Evolutionary conservation across 257 asterid species (phyloP).

Genomic region (Nemophila menziesii): DNA sequence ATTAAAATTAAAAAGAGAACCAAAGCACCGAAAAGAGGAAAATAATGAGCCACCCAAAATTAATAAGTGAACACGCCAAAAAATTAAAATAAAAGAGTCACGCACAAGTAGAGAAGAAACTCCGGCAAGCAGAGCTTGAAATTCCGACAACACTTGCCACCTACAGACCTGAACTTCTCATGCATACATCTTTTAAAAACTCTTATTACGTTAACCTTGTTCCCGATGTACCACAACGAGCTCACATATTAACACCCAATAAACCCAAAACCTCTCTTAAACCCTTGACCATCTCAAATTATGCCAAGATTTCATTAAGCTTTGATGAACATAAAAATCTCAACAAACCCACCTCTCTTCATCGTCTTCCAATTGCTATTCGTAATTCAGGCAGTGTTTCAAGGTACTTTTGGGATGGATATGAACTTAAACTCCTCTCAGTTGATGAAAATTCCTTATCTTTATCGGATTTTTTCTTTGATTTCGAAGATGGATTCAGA

Average conservation of each 20-base stretch:
- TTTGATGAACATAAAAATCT: conserved; percentile 17
- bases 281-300: conserved; percentile 35
- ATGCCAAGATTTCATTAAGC: conserved; percentile 23
- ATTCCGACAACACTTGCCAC: too few species aligned
- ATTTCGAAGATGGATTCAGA: conserved; percentile 39
- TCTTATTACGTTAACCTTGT: not conserved
- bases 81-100: too few species aligned
- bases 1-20: too few species aligned
- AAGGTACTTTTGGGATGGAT: conserved; percentile 69
- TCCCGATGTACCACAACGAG: not conserved
- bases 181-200: not conserved
- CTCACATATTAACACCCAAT: conserved; percentile 4
- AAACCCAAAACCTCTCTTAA: conserved; percentile 41
- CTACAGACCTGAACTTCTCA: not conserved
- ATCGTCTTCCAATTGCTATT: conserved; percentile 41
- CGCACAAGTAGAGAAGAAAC: too few species aligned
- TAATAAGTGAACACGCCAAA: too few species aligned
- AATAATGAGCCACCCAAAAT: too few species aligned
- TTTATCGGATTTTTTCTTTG: conserved; percentile 25
- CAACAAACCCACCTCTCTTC: conserved; percentile 12
- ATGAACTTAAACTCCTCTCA: conserved; percentile 38
- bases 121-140: too few species aligned
- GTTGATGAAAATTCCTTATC: conserved; percentile 41
- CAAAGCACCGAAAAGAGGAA: too few species aligned
- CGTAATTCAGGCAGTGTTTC: conserved; percentile 40